phyloP scores from a whole-genome alignment of 148 eudicot genomes.

The Talinum fruticosum region DNA sequence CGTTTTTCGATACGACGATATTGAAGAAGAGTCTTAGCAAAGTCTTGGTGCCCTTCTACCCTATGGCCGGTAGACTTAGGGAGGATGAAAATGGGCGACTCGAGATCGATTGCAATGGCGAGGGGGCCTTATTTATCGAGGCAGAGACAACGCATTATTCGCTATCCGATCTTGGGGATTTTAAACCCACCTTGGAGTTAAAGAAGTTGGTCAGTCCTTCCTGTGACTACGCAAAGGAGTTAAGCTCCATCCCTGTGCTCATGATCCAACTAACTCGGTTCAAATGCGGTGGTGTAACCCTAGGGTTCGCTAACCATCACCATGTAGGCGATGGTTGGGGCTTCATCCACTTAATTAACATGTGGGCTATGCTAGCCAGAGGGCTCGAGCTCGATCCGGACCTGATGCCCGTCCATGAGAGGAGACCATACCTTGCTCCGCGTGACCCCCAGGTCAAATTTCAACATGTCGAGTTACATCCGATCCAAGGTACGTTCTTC shows the following conservation, averaged over 20 bases:
- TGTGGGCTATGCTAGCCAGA: slow-evolving; percentile 32
- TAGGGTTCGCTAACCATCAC: slow-evolving; percentile 30
- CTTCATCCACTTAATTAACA: slow-evolving; percentile 14
- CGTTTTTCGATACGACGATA: slow-evolving; percentile 17
- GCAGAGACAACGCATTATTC: slow-evolving; percentile 13
- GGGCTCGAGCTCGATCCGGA: slow-evolving; percentile 24
- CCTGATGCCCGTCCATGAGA: slow-evolving; percentile 24
- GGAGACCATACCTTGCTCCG: slow-evolving; percentile 21
- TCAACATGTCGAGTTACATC: slow-evolving; percentile 35
- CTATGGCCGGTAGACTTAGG: slow-evolving; percentile 35
- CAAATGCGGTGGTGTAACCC: slow-evolving; percentile 34
- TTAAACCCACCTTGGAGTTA: not conserved
- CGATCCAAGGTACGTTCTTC: not conserved
- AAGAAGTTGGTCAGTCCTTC: slow-evolving; percentile 9
- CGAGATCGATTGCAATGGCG: slow-evolving; percentile 33
- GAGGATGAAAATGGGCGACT: slow-evolving; percentile 14
- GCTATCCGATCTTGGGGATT: slow-evolving; percentile 13
- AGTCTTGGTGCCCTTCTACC: slow-evolving; percentile 32
- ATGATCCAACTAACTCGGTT: slow-evolving; percentile 34
- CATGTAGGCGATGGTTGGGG: slow-evolving; percentile 27
- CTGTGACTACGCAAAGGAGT: slow-evolving; percentile 20
- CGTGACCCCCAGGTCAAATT: slow-evolving; percentile 32
- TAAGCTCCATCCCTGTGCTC: slow-evolving; percentile 16
- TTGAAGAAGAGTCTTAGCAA: slow-evolving; percentile 24
- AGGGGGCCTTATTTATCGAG: slow-evolving; percentile 28